Evolutionary conservation across 257 asterid genomes (phyloP), one percentile per base, ranked within the genome.

Genomic region (Ligustrum vulgare): DNA sequence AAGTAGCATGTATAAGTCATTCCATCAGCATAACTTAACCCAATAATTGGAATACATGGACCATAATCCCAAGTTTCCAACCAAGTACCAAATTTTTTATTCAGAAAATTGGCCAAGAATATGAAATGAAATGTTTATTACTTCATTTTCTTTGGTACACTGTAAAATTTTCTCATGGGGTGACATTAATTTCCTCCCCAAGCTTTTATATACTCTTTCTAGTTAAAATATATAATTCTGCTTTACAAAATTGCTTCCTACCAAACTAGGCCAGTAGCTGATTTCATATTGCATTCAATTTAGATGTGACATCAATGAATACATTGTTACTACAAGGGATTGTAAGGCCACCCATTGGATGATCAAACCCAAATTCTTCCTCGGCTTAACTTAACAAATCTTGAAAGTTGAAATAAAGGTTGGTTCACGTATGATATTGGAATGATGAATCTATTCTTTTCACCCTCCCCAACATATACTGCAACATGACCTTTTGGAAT

Each of bases 401-500:
- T 72, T 77, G 87, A 78, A 84, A 86, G 79, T 72, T 77, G 87
- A 78, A 84, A 86, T 23, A 67, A 78, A 66, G 85, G 89, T 43
- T 82, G 81, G 9, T 74, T 77, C 80, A 80, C 78, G 75, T 82
- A 82, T 39, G 83, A 64, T 64, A 81, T 60, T 10, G 86, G 81
- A 45, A 82, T 74, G 41, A 78, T 75, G 76, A 79, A 75, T 45
- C 85, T 79, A 49, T 56, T 75, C 70, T 67, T 76, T 22, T 82
- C 76, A 41, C 31, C 47, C 78, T 81, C 82, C 41, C 86, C 85
- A 32, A 79, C 89, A 58, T 82, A 87, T n/a, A 85, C 84, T 70
- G 73, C 89, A 15, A 77, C 64, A 72, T 83, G 84, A 4, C 86
- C 86, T 64, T 85, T 83, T 37, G 90, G 86, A 70, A 82, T 85